These are phyloP conservation scores for Hanseniaspora hatyaiensis DNA, from an alignment of 805 yeast species.

Conservation along the genomic window DNA sequence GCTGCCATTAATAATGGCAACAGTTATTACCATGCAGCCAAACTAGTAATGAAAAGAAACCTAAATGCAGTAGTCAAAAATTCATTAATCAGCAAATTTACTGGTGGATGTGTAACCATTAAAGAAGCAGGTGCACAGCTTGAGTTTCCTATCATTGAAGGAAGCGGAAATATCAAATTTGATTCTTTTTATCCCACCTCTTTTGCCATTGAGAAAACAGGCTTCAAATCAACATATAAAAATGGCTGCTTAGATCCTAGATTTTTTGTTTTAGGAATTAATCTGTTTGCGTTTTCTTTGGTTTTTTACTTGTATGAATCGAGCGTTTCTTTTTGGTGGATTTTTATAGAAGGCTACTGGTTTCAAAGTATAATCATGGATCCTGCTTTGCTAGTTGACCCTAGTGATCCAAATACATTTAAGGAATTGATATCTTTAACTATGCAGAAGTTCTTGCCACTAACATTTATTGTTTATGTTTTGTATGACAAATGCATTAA, in stretches of 20 bases:
- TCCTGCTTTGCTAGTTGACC: conserved; percentile 57
- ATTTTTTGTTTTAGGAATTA: conserved; percentile 41
- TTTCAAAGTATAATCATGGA: conserved; percentile 63
- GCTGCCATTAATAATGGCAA: no score
- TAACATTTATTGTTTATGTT: conserved; percentile 56
- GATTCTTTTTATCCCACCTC: conserved; percentile 67
- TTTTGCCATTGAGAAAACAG: conserved; percentile 41
- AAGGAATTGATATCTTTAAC: conserved; percentile 60
- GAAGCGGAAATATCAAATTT: conserved; percentile 35
- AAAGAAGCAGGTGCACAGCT: conserved; percentile 19
- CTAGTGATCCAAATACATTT: conserved; percentile 37
- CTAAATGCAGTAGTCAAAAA: conserved; percentile 36
- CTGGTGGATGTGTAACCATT: conserved; percentile 15
- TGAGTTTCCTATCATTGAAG: conserved; percentile 23
- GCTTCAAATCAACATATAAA: conserved; percentile 24
- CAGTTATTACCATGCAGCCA: no score
- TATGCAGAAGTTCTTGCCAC: conserved; percentile 62
- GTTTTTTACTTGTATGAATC: conserved; percentile 42
- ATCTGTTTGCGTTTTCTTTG: conserved; percentile 52
- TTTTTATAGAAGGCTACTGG: conserved; percentile 66
- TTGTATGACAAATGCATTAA: conserved; percentile 50
- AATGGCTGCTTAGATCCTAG: conserved; percentile 64
- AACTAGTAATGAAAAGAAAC: no score
- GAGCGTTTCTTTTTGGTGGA: conserved; percentile 48
- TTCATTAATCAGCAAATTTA: conserved; percentile 20